Evolutionary conservation across 441 rosid species (phyloP).

Genomic region (Isatis lusitanica): DNA sequence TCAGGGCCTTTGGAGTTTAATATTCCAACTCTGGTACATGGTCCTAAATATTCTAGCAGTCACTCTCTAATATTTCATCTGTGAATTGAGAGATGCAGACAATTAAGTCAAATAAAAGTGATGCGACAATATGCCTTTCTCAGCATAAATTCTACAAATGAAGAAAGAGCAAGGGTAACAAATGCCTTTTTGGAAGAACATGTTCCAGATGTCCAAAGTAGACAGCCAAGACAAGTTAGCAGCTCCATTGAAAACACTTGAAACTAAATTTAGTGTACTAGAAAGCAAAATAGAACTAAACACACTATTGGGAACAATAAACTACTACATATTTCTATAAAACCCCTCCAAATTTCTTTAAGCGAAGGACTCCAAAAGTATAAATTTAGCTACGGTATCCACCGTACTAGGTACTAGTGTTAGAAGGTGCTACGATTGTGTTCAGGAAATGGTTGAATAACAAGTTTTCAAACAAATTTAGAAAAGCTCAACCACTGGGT

Average conservation of each 20-base stretch:
- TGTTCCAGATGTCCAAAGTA: not conserved
- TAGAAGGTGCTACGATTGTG: not conserved
- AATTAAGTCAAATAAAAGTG: not conserved
- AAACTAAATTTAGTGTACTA: not conserved
- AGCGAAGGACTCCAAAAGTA: not conserved
- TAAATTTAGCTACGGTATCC: too few relatives aligned
- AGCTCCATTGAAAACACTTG: not conserved
- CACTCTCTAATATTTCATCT: not conserved
- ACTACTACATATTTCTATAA: not conserved
- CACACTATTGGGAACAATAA: not conserved
- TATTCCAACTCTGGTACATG: constrained; percentile 4
- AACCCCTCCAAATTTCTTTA: not conserved
- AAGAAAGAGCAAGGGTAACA: not conserved
- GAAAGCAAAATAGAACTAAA: not conserved
- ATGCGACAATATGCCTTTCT: constrained; percentile 1
- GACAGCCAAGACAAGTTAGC: constrained; percentile 9
- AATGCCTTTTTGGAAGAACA: not conserved
- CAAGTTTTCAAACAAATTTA: not conserved
- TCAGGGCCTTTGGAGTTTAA: constrained; percentile 7
- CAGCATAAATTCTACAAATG: not conserved
- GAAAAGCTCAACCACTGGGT: not conserved
- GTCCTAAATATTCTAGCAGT: not conserved
- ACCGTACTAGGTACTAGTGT: too few relatives aligned
- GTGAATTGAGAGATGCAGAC: not conserved
- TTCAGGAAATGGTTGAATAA: not conserved